Base-by-base conservation (phyloP, 352 stramenopile genomes). In the Phytophthora cajani region DNA sequence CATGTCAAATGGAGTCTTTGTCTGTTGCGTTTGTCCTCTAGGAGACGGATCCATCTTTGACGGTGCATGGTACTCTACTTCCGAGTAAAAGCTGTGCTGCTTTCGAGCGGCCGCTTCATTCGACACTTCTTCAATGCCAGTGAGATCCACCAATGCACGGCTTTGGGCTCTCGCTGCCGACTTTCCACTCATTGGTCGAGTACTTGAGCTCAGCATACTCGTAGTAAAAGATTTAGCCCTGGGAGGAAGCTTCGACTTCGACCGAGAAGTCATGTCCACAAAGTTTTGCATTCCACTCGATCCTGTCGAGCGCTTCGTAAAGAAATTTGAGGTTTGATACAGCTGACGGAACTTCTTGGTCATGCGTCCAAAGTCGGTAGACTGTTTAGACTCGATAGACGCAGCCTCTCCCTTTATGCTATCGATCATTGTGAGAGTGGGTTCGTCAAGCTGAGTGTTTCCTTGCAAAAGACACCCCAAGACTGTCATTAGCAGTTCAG, bases 41-140 rank as follows among this genome's bases (percentile, higher is more conserved):
- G 62, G 25, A 11, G 63, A 75, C 25, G 67, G 51, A 23, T 69
- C 62, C 36, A 55, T 75, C 21, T 53, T 72, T 25, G 58, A 57
- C n/a, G 71, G 52, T 17, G 59, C 51, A 4, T 70, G 66, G 11
- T 87, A 89, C 36, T 89, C 80, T 55, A 84, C 80, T 69, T 95
- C 85, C 6, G 75, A 78, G 47, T 94, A 95, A 32, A 95, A 95
- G 17, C 78, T 91, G 50, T 95, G 86, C 4, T 80, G 79, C 51
- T 82, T 89, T 66, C 87, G 82, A 33, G 81, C 74, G 33, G 80
- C 77, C n/a, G 75, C 71, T 73, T 84, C 72, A 33, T 86, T 74
- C 6, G 61, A 80, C 44, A 79, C 76, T 71, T 84, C 69, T 3
- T 74, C 70, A 21, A 83, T 47, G 14, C 80, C 82, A 56, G 74